Conservation (phyloP, 225 moss, liverwort and hornwort genomes). For the Pseudisothecium myosuroides region DNA sequence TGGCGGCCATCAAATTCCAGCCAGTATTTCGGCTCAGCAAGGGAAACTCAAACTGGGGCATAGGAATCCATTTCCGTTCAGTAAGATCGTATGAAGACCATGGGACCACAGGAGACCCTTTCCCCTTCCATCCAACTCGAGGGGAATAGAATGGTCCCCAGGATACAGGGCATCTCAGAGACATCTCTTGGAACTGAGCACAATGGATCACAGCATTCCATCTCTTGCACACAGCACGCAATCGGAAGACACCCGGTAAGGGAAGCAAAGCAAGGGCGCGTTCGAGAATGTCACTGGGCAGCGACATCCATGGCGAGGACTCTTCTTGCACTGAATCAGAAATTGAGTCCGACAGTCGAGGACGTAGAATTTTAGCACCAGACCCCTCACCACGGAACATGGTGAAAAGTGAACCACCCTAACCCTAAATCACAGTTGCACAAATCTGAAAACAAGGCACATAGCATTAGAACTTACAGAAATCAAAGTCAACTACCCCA, state of each 20-base stretch:
- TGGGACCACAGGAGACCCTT: background rate
- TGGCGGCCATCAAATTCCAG: conserved; percentile 23
- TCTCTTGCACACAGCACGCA: conserved; percentile 29
- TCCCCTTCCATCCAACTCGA: conserved; percentile 16
- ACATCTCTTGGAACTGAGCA: conserved; percentile 12
- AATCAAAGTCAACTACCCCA: background rate
- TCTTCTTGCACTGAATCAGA: conserved; percentile 3
- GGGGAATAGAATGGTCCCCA: conserved; percentile 27
- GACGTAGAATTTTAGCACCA: background rate
- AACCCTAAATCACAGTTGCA: background rate
- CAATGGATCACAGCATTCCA: conserved; percentile 22
- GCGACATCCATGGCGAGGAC: conserved; percentile 1
- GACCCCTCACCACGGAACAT: background rate
- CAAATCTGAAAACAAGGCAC: background rate
- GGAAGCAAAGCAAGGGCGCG: conserved; percentile 11
- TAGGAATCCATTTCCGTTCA: conserved; percentile 3
- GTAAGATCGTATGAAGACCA: conserved; percentile 9
- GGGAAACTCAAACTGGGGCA: conserved; percentile 23
- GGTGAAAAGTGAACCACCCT: background rate
- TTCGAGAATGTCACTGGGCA: conserved; percentile 18
- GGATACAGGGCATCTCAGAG: background rate
- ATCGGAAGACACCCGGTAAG: conserved; percentile 11
- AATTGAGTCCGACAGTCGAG: background rate
- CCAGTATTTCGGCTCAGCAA: background rate
- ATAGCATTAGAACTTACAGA: background rate